phyloP scores from a whole-genome alignment of 2,329 filamentous ascomycete species.

The Colletotrichum siamense region DNA sequence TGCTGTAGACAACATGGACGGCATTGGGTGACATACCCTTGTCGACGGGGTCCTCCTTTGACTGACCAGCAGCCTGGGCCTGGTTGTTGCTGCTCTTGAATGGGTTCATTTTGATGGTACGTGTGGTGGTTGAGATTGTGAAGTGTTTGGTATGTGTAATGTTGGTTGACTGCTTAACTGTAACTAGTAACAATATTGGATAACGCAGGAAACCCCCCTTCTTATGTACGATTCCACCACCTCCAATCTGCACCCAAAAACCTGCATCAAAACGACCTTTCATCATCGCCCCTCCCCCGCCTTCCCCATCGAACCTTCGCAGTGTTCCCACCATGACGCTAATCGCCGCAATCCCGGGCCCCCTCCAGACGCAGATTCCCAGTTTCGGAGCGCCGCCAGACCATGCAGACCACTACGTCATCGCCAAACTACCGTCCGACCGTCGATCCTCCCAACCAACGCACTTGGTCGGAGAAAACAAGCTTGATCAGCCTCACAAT shows the following conservation, averaged over 20 bases:
- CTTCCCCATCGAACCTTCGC: not conserved
- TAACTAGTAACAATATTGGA: too few relatives aligned
- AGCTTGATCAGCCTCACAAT: not conserved
- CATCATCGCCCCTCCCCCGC: not conserved
- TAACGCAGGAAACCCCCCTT: not conserved
- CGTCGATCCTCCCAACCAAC: not conserved
- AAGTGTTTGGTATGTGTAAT: too few relatives aligned
- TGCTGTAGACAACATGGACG: not conserved
- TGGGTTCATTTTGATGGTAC: constrained; percentile 3
- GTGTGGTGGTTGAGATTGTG: too few relatives aligned
- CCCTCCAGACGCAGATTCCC: not conserved
- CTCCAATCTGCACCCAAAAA: not conserved
- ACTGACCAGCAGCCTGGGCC: not conserved
- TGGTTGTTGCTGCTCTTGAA: constrained; percentile 10
- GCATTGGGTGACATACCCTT: constrained; percentile 35
- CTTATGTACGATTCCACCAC: not conserved
- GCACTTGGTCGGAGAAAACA: not conserved
- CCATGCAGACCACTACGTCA: not conserved
- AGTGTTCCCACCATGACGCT: not conserved
- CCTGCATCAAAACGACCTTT: not conserved
- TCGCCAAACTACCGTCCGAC: not conserved
- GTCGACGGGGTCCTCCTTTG: constrained; percentile 40
- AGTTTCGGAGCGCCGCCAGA: constrained; percentile 1
- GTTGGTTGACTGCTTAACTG: too few relatives aligned
- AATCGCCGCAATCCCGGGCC: not conserved